Conservation (phyloP, 2,329 filamentous ascomycete species). For the Calonectria crousiana region DNA sequence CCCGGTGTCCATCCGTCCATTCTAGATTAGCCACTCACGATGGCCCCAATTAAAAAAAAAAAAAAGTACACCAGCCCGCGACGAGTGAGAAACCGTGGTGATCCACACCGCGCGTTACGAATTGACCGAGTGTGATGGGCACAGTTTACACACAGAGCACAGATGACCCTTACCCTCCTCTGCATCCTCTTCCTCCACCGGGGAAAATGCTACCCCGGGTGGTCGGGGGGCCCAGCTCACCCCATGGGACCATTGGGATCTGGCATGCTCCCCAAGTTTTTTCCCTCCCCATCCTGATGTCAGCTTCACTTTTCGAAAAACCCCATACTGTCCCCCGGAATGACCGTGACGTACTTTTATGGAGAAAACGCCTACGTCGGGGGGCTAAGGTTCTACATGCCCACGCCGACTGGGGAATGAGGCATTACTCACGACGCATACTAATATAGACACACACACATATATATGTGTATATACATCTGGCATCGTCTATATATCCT, state of each 20-base stretch:
- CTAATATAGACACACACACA: not conserved
- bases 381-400: constrained; percentile 11
- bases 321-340: constrained; percentile 20
- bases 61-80: too few species aligned
- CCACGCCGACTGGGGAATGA: constrained; percentile 26
- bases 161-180: not conserved
- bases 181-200: not conserved
- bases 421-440: constrained; percentile 11
- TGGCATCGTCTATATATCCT: not conserved
- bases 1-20: not conserved
- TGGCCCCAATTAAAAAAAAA: constrained; percentile 3
- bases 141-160: not conserved
- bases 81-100: not conserved
- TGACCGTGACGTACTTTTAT: constrained; percentile 19
- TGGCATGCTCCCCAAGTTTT: constrained; percentile 13
- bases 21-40: not conserved
- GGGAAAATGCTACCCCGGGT: constrained; percentile 23
- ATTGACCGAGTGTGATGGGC: constrained; percentile 1
- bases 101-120: constrained; percentile 1
- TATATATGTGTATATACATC: not conserved
- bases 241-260: constrained; percentile 10
- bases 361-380: not conserved
- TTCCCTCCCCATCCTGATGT: not conserved
- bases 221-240: not conserved
- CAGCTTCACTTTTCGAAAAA: not conserved